phyloP scores from a whole-genome alignment of 306 rosid species.

The Luffa acutangula region DNA sequence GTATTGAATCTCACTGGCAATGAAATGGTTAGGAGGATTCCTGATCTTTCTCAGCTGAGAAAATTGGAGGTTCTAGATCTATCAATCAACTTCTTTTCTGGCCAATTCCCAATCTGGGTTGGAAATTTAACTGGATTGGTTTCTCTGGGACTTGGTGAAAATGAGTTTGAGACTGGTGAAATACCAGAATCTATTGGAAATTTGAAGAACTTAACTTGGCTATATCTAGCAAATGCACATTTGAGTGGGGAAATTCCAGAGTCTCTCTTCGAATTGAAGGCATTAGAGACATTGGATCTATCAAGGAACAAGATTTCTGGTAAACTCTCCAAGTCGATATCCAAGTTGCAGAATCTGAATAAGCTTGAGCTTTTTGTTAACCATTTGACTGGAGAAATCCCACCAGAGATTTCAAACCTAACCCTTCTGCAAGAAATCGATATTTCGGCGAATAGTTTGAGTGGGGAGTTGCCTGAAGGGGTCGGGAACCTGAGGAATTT shows the following conservation, averaged over 20 bases:
- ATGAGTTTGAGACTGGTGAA: slow-evolving; percentile 32
- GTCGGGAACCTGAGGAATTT: slow-evolving; percentile 57
- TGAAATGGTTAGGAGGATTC: slow-evolving; percentile 43
- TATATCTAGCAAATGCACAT: slow-evolving; percentile 46
- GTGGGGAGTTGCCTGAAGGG: slow-evolving; percentile 54
- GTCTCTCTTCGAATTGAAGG: slow-evolving; percentile 50
- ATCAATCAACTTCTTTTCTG: slow-evolving; percentile 48
- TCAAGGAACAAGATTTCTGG: slow-evolving; percentile 75
- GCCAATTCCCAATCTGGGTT: slow-evolving; percentile 59
- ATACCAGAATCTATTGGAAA: slow-evolving; percentile 55
- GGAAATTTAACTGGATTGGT: slow-evolving; percentile 46
- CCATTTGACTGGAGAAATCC: slow-evolving; percentile 63
- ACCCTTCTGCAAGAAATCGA: slow-evolving; percentile 69
- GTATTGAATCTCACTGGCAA: slow-evolving; percentile 60
- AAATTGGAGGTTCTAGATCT: slow-evolving; percentile 58
- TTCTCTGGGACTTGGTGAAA: slow-evolving; percentile 52
- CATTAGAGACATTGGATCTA: slow-evolving; percentile 57
- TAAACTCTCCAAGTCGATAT: slow-evolving; percentile 57
- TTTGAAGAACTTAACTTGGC: slow-evolving; percentile 69
- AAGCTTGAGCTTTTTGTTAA: slow-evolving; percentile 70
- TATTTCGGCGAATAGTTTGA: slow-evolving; percentile 47
- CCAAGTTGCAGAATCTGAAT: slow-evolving; percentile 38
- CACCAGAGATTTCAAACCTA: slow-evolving; percentile 53
- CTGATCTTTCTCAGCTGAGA: slow-evolving; percentile 57
- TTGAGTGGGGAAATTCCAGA: slow-evolving; percentile 80